Evolutionary conservation across 2,329 filamentous ascomycete species (phyloP).

Genomic region (Neofusicoccum parvum): DNA sequence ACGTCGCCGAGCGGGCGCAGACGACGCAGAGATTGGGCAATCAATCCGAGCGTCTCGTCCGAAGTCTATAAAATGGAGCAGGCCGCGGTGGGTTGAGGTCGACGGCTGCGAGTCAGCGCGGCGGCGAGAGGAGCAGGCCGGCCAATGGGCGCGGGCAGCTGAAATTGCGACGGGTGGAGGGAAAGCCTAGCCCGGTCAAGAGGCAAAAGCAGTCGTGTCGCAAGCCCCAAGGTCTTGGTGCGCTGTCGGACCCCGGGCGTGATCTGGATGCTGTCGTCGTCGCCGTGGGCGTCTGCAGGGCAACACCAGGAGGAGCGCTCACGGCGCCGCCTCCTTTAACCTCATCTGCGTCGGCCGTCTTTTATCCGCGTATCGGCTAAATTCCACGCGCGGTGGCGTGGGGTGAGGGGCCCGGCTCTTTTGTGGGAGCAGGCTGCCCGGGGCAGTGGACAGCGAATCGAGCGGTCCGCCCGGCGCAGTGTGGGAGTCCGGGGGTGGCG

Average conservation of each 20-base stretch:
- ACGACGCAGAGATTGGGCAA: not conserved
- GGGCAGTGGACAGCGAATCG: not conserved
- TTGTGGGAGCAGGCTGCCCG: not conserved
- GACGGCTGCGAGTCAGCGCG: not conserved
- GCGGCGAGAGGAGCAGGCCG: not conserved
- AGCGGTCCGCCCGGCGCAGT: not conserved
- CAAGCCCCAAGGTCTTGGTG: not conserved
- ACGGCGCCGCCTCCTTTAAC: slow-evolving; percentile 6
- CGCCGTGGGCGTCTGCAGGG: too few species aligned
- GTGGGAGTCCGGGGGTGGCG: slow-evolving; percentile 11
- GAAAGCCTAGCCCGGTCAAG: slow-evolving; percentile 1
- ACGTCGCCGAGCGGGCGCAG: too few species aligned
- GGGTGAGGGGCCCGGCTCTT: not conserved
- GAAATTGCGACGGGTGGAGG: not conserved
- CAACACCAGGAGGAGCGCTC: not conserved
- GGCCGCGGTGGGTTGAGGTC: not conserved
- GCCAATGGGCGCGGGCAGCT: not conserved
- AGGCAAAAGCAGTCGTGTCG: not conserved
- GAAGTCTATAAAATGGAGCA: not conserved
- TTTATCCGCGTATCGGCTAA: slow-evolving; percentile 20
- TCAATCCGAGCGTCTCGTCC: not conserved
- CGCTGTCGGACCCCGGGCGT: not conserved
- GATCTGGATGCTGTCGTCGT: too few species aligned
- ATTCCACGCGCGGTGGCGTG: not conserved
- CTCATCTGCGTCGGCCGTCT: not conserved